Evolutionary conservation across 345 rosid genomes (phyloP), one percentile per base, ranked within the genome.

Genomic region (Salix brachista): DNA sequence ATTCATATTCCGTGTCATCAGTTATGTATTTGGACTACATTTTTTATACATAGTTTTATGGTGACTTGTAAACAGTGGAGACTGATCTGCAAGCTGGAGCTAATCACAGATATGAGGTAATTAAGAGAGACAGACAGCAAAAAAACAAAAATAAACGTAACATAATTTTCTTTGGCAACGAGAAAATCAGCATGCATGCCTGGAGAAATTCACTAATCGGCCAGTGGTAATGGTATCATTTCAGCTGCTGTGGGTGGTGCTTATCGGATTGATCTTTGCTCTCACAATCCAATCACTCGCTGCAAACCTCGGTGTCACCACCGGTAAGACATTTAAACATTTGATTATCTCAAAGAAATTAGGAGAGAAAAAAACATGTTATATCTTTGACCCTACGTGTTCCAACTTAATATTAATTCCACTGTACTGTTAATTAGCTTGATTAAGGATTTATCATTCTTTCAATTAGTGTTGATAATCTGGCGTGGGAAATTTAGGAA

Each of bases 81-180:
- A 89, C 96, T 34, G 96, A 91, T 70, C 65, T 91, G 70, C 92
- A 91, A 83, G 93, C 96, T 17, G 93, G 96, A 66, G 91, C 96
- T 56, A 65, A 70, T 75, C 83, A 89, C 60, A 41, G 77, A 28
- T 91, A 74, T 58, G 89, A 91, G 93, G 96, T 88, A 82, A 50
- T 18, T 0, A 37, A 23, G 2, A 8, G n/a, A 64, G 30, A 3
- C 18, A 17, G 26, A 25, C 16, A 16, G 26, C 1, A 32, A 10
- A 0, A 54, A 4, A 46, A 70, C 19, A 14, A 5, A 36, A 5
- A 5, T 3, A 44, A 37, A 37, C 2, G 4, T 10, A n/a, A 2
- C 23, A 19, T 52, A 6, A 52, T 52, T 52, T 7, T 52, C 58
- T 19, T 52, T 52, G 23, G 58, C 23, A 52, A 52, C 19, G n/a